phyloP scores from a whole-genome alignment of 2,329 filamentous ascomycete species.

The Tolypocladium tropicale region DNA sequence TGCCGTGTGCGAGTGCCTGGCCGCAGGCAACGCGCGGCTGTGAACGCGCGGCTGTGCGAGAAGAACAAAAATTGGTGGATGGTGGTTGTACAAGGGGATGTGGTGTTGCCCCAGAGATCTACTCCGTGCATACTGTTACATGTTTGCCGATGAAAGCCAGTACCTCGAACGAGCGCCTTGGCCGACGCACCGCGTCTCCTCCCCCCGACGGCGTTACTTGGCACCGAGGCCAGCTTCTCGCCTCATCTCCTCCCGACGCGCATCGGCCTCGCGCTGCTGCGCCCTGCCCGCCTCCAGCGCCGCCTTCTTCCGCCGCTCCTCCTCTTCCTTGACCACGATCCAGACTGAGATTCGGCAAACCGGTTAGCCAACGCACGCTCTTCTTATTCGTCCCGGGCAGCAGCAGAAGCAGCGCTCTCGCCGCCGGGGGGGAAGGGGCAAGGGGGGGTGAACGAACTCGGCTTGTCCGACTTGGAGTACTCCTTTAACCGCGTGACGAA shows the following conservation, averaged over 20 bases:
- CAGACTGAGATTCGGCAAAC: conserved; percentile 28
- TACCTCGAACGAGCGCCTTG: not conserved
- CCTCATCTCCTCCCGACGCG: conserved; percentile 37
- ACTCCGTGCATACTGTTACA: not conserved
- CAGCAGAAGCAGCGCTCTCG: not conserved
- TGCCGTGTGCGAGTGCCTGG: too few relatives aligned
- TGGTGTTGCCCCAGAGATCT: not conserved
- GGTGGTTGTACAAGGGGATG: not conserved
- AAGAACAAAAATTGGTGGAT: not conserved
- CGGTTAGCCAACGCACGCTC: not conserved
- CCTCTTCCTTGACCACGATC: conserved; percentile 39
- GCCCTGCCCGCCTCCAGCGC: conserved; percentile 23
- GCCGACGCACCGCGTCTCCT: not conserved
- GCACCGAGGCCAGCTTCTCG: conserved; percentile 34
- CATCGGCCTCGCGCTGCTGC: conserved; percentile 29
- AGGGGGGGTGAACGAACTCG: conserved; percentile 50
- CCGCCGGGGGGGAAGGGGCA: not conserved
- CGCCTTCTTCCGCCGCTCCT: conserved; percentile 29
- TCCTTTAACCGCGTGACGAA: conserved; percentile 80
- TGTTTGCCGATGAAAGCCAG: not conserved
- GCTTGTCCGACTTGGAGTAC: conserved; percentile 83
- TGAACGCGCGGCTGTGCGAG: too few relatives aligned
- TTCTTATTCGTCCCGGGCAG: too few relatives aligned
- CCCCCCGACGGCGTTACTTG: conserved; percentile 11
- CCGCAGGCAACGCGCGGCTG: too few relatives aligned